Percentiles rank a stretch among this genome's conserved stretches.
These are phyloP conservation scores for Striga hermonthica DNA, from an alignment of 305 asterid species.

Conservation along the genomic window DNA sequence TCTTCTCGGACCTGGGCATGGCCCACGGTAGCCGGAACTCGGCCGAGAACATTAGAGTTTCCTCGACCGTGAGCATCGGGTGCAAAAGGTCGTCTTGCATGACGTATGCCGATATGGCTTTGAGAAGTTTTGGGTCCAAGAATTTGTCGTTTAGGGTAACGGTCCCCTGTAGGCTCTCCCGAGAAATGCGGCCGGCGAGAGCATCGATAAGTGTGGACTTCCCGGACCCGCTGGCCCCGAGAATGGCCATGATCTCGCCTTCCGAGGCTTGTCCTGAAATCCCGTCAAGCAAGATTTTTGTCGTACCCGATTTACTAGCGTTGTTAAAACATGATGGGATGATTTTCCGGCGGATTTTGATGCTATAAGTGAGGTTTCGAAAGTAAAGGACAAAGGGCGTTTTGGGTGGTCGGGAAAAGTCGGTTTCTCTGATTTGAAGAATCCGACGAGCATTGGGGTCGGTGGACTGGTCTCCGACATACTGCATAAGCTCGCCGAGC, in stretches of 20 bases:
- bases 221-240: conserved; percentile 87
- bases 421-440: conserved; percentile 33
- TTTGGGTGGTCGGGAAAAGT: conserved; percentile 25
- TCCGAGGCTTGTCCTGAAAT: conserved; percentile 75
- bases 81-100: conserved; percentile 80
- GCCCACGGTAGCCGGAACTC: conserved; percentile 64
- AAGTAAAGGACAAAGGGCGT: conserved; percentile 65
- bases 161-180: conserved; percentile 61
- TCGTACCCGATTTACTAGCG: conserved; percentile 19
- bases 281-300: conserved; percentile 49
- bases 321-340: conserved; percentile 35
- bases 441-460: conserved; percentile 31
- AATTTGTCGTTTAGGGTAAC: conserved; percentile 61
- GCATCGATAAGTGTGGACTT: conserved; percentile 80
- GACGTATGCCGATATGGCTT: conserved; percentile 73
- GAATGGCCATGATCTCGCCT: conserved; percentile 78
- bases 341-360: conserved; percentile 37
- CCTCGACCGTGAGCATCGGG: conserved; percentile 82
- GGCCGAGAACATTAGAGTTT: conserved; percentile 76
- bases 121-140: conserved; percentile 60
- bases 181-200: conserved; percentile 57
- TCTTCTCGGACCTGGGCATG: conserved; percentile 49
- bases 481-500: conserved; percentile 60
- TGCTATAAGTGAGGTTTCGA: conserved; percentile 56
- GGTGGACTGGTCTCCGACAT: conserved; percentile 45